Base-by-base conservation (phyloP, 257 asterid species). In the Craterostigma plantagineum region DNA sequence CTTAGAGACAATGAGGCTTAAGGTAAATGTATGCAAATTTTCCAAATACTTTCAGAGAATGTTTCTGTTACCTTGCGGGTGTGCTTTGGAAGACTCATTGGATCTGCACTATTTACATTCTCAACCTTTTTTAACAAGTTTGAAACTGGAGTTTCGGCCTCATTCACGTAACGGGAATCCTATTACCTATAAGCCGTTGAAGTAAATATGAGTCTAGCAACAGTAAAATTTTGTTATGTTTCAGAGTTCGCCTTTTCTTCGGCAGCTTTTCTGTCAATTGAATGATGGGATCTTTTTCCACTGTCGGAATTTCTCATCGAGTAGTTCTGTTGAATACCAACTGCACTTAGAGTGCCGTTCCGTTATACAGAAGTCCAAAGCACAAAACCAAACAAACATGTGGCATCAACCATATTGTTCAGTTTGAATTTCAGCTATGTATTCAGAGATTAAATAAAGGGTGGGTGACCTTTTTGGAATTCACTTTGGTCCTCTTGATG, bases 401-500 rank as follows among this genome's bases (percentile, higher is more conserved):
- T 23, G 30, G 30, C 30, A 23, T 23, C 30, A 23, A 23, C 30
- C 30, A 23, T 23, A 23, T 23, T 23, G 30, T 23, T 37, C 16
- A 50, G 16, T 38, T 38, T n/a, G 55, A 50, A 42, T 13, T 15
- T 7, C 14, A 50, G 11, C 15, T 16, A 12, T 27, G 6, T 36
- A 35, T 33, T 34, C 27, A 38, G 41, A 44, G 62, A 45, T 48
- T 17, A 9, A 14, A 46, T n/a, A n/a, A n/a, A n/a, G n/a, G n/a
- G n/a, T n/a, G n/a, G 44, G 53, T 39, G 13, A 90, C 99, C 99
- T 72, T 79, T 63, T 75, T 90, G 7, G 99, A 90, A 54, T 50
- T 90, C 68, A 83, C 99, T 77, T 65, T 79, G 93, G 39, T 90
- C 95, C 59, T 72, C 93, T 51, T 83, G 72, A 44, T 70, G 74